Base-by-base conservation (phyloP, 108 stramenopile genomes). In the Fistulifera pelliculosa region DNA sequence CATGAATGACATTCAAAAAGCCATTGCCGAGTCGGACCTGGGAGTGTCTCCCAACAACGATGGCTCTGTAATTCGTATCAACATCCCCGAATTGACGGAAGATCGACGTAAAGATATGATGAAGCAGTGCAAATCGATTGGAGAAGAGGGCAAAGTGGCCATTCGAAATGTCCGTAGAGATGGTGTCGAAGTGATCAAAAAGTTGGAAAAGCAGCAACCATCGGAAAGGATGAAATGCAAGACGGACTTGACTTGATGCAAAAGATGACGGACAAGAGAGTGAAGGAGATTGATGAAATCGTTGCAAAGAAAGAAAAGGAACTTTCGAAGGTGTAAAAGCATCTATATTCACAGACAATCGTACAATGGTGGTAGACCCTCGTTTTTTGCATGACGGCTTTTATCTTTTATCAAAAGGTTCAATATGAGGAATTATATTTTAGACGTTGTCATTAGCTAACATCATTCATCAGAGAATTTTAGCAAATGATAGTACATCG, bases 81-180 rank as follows among this genome's bases (percentile, higher is more conserved):
- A 95, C 60, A 92, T 97, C 47, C 96, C 96, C 13, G 44, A 75
- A 14, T 68, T 97, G 40, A 94, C 94, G 8, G 96, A 97, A 72
- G 94, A 97, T 27, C 78, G 96, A 17, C 74, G 96, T 35, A 97
- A 97, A 80, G 96, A 95, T 21, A 67, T 97, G 65, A 54, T 90
- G 68, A 97, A 95, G 65, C 76, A 86, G 59, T 93, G 90, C 64
- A 95, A 95, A 69, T 66, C 81, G 5, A 77, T 95, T 49, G 94
- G 87, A 1, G 96, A 97, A 71, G 96, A 97, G 55, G 96, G 90
- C 22, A 95, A 95, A 68, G 94, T 94, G 21, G 81, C 86, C 13
- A 53, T 94, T 38, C 64, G 93, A 49, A 94, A 94, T 70, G 81
- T 90, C 47, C 72, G 96, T 48, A 66, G 96, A 66, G 93, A 91